Percentiles rank a stretch among this genome's conserved stretches.
Evolutionary conservation across 2,329 filamentous ascomycete species (phyloP).

Genomic region (Malbranchea zuffiana): DNA sequence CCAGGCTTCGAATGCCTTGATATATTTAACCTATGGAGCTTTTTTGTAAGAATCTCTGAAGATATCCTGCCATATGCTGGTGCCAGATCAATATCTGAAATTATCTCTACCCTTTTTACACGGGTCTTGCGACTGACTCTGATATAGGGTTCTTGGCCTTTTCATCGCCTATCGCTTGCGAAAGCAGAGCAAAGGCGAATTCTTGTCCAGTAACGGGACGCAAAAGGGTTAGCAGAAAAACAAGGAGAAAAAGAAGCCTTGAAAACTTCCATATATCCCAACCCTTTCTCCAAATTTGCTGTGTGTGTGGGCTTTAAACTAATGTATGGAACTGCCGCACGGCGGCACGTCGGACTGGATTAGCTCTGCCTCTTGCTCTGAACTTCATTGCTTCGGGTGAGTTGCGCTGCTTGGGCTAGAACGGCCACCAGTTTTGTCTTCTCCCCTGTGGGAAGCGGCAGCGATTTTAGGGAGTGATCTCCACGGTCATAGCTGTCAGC

Average conservation of each 20-base stretch:
- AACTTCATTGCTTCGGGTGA: slow-evolving; percentile 91
- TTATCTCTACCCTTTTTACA: background rate
- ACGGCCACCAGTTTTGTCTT: slow-evolving; percentile 20
- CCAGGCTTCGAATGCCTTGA: slow-evolving; percentile 69
- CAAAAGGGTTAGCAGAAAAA: slow-evolving; percentile 60
- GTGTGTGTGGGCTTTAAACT: slow-evolving; percentile 1
- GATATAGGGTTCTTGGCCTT: slow-evolving; percentile 50
- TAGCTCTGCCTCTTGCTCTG: slow-evolving; percentile 68
- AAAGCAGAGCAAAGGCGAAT: slow-evolving; percentile 57
- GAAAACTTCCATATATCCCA: background rate
- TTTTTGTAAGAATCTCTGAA: slow-evolving; percentile 56
- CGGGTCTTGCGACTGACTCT: slow-evolving; percentile 6
- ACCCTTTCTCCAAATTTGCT: background rate
- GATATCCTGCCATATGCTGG: too few relatives aligned
- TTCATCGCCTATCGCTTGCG: slow-evolving; percentile 46
- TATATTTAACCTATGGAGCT: slow-evolving; percentile 65
- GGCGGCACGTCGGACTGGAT: slow-evolving; percentile 6
- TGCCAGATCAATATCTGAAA: background rate
- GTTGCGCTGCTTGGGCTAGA: slow-evolving; percentile 39
- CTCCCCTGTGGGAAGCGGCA: slow-evolving; percentile 46
- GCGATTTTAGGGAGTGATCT: slow-evolving; percentile 27
- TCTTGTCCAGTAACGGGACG: slow-evolving; percentile 65
- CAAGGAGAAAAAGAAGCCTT: too few relatives aligned
- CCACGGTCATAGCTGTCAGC: too few relatives aligned
- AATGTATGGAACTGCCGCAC: slow-evolving; percentile 2